A percentile compares a stretch with the other conserved stretches of the same genome.
These are phyloP conservation scores for Penicillium paradoxum DNA, from an alignment of 495 filamentous ascomycete genomes.

Conservation along the genomic window DNA sequence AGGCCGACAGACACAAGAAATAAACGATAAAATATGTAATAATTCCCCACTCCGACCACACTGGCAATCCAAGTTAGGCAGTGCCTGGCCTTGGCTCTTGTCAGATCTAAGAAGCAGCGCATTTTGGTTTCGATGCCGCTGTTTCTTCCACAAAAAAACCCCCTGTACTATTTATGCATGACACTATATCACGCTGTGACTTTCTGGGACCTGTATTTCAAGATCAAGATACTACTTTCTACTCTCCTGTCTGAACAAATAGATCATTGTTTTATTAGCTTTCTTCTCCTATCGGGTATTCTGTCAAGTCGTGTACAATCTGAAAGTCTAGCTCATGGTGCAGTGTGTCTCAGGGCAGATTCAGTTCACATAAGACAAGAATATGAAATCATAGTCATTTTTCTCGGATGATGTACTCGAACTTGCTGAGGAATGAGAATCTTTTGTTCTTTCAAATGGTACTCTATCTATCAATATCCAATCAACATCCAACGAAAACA, in stretches of 20 bases:
- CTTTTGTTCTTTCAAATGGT: too few relatives aligned
- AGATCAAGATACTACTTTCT: slow-evolving; percentile 22
- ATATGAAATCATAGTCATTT: too few relatives aligned
- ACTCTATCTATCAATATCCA: too few relatives aligned
- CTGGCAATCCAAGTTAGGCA: slow-evolving; percentile 2
- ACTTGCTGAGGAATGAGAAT: too few relatives aligned
- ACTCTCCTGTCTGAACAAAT: slow-evolving; percentile 32
- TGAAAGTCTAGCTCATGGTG: not conserved
- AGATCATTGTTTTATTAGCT: slow-evolving; percentile 9
- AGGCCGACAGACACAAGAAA: slow-evolving; percentile 69
- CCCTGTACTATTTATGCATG: slow-evolving; percentile 21
- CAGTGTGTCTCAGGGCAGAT: too few relatives aligned
- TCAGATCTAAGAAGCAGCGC: slow-evolving; percentile 5
- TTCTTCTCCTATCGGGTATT: not conserved
- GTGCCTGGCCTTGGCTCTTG: slow-evolving; percentile 8
- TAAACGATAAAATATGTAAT: slow-evolving; percentile 34
- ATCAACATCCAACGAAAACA: too few relatives aligned
- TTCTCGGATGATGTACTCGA: too few relatives aligned
- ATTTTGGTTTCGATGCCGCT: slow-evolving; percentile 1
- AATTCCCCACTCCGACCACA: slow-evolving; percentile 4
- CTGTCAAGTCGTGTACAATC: not conserved
- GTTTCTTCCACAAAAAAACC: slow-evolving; percentile 7
- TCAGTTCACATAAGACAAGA: too few relatives aligned
- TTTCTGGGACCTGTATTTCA: slow-evolving; percentile 27
- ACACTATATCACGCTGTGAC: slow-evolving; percentile 21